phyloP scores from a whole-genome alignment of 805 yeast genomes.

The Candida broadrunensis region DNA sequence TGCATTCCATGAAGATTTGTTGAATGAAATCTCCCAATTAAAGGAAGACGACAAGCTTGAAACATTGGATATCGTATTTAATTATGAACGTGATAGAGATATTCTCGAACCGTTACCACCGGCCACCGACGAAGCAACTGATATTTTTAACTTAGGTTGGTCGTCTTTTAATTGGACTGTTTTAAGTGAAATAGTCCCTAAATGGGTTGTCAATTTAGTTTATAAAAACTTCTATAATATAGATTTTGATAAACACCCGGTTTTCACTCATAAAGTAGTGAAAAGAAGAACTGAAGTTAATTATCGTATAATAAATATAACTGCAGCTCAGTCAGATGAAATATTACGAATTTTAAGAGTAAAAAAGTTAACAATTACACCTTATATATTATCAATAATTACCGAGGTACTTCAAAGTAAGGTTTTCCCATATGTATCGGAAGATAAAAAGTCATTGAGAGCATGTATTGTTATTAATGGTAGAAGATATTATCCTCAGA shows the following conservation, averaged over 20 bases:
- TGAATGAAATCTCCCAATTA: conserved; percentile 7
- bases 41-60: conserved; percentile 2
- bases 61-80: conserved; percentile 3
- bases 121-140: conserved; percentile 7
- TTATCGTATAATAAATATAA: conserved; percentile 10
- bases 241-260: conserved; percentile 6
- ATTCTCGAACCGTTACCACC: conserved; percentile 4
- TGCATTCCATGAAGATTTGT: conserved; percentile 24
- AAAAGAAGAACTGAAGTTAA: conserved; percentile 5
- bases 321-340: conserved; percentile 6
- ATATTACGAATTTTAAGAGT: conserved; percentile 9
- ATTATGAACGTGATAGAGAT: conserved; percentile 5
- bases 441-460: neutral
- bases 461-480: conserved; percentile 10
- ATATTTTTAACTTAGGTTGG: conserved; percentile 3
- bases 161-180: neutral
- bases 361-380: conserved; percentile 17
- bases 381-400: conserved; percentile 14
- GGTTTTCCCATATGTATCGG: conserved; percentile 6
- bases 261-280: conserved; percentile 7
- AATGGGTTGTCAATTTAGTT: neutral
- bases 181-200: neutral
- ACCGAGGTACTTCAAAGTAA: conserved; percentile 11
- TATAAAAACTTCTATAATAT: neutral
- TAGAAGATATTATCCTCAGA: conserved; percentile 13